phyloP scores from a whole-genome alignment of 257 asterid genomes.

The Datura wrightii region DNA sequence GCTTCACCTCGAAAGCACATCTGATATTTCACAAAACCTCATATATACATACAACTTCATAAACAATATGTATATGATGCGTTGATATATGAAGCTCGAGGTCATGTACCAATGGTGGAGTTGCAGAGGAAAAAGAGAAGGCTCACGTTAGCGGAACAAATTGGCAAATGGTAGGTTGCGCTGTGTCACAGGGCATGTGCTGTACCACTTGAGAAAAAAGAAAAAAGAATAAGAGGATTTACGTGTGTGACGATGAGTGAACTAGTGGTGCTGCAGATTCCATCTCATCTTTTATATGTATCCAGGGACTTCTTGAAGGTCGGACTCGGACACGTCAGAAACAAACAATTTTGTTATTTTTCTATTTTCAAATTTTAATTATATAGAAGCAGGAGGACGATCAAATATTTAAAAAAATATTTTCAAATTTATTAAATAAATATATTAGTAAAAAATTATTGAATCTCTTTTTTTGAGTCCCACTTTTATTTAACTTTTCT shows the following conservation, averaged over 20 bases:
- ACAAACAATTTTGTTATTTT: no score
- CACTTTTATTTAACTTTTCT: no score
- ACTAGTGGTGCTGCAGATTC: background rate
- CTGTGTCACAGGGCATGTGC: background rate
- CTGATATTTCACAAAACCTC: slow-evolving; percentile 28
- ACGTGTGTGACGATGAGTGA: background rate
- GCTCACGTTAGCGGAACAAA: background rate
- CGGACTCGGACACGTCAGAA: background rate
- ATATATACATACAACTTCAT: background rate
- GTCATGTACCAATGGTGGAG: background rate
- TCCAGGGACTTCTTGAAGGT: background rate
- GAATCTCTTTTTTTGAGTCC: no score
- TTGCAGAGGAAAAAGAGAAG: slow-evolving; percentile 8
- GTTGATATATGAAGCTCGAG: background rate
- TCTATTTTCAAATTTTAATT: no score
- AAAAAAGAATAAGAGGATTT: background rate
- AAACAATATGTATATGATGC: slow-evolving; percentile 9
- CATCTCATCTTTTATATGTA: background rate
- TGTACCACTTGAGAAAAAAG: background rate
- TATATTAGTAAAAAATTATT: no score
- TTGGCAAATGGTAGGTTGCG: background rate
- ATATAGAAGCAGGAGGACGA: no score
- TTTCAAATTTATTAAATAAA: no score
- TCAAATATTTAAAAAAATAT: no score
- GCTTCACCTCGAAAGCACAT: slow-evolving; percentile 44